Evolutionary conservation across 2,329 filamentous ascomycete genomes (phyloP).

Genomic region (Biscogniauxia sp.): DNA sequence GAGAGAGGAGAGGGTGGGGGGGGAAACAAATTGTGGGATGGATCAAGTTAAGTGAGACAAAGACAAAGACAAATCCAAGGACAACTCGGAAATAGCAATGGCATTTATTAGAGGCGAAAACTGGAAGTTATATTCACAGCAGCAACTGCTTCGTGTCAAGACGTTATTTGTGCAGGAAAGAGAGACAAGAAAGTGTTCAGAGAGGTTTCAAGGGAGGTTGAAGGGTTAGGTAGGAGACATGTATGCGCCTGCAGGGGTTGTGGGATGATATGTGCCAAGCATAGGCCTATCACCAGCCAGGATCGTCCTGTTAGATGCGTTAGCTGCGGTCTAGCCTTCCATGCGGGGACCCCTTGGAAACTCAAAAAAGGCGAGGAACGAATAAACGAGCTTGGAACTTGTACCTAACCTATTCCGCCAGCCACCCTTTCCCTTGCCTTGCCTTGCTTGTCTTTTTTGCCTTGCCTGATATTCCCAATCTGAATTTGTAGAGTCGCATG

Average conservation of each 20-base stretch:
- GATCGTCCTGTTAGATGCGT: neutral
- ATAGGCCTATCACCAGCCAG: neutral
- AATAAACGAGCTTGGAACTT: no score
- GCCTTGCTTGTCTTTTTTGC: no score
- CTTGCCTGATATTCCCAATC: no score
- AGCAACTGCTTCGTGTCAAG: neutral
- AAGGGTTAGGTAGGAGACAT: neutral
- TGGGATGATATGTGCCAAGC: neutral
- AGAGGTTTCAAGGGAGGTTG: neutral
- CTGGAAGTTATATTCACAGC: neutral
- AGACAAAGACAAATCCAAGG: neutral
- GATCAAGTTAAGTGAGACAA: neutral
- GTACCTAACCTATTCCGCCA: neutral
- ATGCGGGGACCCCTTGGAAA: neutral
- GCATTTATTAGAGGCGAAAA: neutral
- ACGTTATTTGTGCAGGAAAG: neutral
- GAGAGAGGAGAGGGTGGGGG: no score
- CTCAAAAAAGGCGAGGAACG: no score
- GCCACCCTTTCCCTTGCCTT: neutral
- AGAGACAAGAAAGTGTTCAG: neutral
- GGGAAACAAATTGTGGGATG: neutral
- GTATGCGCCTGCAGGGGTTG: neutral
- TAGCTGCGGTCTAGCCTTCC: neutral
- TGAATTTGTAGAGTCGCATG: no score
- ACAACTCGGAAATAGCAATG: no score